Evolutionary conservation across 805 yeast genomes (phyloP).

Genomic region (Vanderwaltozyma polyspora): DNA sequence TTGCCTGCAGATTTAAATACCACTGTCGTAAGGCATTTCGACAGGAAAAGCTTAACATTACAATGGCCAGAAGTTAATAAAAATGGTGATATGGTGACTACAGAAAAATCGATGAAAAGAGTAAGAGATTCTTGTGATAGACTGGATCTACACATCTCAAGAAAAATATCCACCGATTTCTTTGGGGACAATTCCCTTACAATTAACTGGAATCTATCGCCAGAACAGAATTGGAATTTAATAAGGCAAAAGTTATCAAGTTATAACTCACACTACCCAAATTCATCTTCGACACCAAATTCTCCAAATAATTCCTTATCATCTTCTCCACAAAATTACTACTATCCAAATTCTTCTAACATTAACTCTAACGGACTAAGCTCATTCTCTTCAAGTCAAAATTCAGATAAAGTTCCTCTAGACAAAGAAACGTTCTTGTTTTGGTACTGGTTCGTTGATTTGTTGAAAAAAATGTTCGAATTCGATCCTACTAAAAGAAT

Average conservation of each 20-base stretch:
- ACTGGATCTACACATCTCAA: slow-evolving; percentile 21
- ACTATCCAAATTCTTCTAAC: neutral
- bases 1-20: slow-evolving; percentile 23
- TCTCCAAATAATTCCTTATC: neutral
- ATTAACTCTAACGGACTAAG: neutral
- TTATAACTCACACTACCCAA: slow-evolving; percentile 1
- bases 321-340: neutral
- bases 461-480: slow-evolving; percentile 51
- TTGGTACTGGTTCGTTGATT: slow-evolving; percentile 74
- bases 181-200: slow-evolving; percentile 17
- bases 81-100: slow-evolving; percentile 19
- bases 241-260: slow-evolving; percentile 11
- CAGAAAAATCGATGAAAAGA: slow-evolving; percentile 22
- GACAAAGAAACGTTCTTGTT: slow-evolving; percentile 58
- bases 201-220: slow-evolving; percentile 23
- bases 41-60: slow-evolving; percentile 12
- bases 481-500: slow-evolving; percentile 65
- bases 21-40: slow-evolving; percentile 25
- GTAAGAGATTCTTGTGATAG: slow-evolving; percentile 22
- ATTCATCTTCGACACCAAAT: neutral
- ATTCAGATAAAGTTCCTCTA: slow-evolving; percentile 5
- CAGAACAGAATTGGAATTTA: slow-evolving; percentile 24
- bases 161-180: slow-evolving; percentile 20
- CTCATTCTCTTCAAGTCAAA: neutral
- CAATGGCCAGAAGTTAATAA: slow-evolving; percentile 25